Evolutionary conservation across 2,329 filamentous ascomycete species (phyloP).

Genomic region (Botryosphaeria dothidea): DNA sequence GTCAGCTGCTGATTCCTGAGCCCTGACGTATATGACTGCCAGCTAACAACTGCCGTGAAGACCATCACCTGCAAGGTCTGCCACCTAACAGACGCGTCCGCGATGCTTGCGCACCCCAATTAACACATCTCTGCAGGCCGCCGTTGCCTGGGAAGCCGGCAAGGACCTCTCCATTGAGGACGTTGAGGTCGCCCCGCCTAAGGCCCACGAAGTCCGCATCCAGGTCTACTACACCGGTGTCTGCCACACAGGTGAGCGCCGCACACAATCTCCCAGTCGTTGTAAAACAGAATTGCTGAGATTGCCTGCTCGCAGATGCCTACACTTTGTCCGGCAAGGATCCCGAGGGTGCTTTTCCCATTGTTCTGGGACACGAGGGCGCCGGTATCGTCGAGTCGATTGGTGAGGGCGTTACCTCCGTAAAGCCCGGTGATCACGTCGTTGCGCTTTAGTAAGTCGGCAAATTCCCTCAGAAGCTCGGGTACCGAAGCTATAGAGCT

Average conservation of each 20-base stretch:
- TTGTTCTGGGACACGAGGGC: slow-evolving; percentile 45
- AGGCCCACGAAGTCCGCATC: slow-evolving; percentile 93
- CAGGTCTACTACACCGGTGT: slow-evolving; percentile 97
- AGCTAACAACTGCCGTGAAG: slow-evolving; percentile 48
- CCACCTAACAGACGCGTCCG: slow-evolving; percentile 74
- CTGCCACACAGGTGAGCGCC: slow-evolving; percentile 81
- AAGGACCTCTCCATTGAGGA: slow-evolving; percentile 88
- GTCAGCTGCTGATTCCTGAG: slow-evolving; percentile 31
- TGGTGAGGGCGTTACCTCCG: slow-evolving; percentile 90
- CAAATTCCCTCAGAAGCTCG: background rate
- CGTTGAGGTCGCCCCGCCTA: slow-evolving; percentile 85
- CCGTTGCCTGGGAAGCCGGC: slow-evolving; percentile 95
- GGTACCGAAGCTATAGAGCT: background rate
- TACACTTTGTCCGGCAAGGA: slow-evolving; percentile 81
- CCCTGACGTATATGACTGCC: background rate
- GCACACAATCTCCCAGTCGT: background rate
- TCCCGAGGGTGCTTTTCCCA: slow-evolving; percentile 68
- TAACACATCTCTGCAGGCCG: slow-evolving; percentile 59
- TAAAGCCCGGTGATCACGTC: slow-evolving; percentile 91
- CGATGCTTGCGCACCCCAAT: slow-evolving; percentile 43
- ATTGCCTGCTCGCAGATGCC: slow-evolving; percentile 44
- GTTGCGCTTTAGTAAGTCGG: slow-evolving; percentile 43
- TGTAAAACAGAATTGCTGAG: background rate
- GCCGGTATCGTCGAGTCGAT: slow-evolving; percentile 54
- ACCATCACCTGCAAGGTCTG: slow-evolving; percentile 91